A percentile compares a stretch with the other conserved stretches of the same genome.
Evolutionary conservation across 768 basidiomycete species (phyloP).

Genomic region (Mycena alexandri): DNA sequence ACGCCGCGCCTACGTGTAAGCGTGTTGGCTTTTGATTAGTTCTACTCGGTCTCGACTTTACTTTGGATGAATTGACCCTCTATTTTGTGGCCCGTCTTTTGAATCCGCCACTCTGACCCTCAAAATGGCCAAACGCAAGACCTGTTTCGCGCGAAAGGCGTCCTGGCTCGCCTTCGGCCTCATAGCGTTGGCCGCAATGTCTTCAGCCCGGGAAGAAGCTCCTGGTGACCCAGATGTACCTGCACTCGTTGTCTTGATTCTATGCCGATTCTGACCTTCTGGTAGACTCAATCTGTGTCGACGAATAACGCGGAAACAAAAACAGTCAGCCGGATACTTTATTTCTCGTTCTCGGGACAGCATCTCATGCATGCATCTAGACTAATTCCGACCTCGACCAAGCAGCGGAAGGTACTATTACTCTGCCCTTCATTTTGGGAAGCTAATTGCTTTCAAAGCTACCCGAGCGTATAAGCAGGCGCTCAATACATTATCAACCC

Average conservation of each 20-base stretch:
- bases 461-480: conserved; percentile 83
- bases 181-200: conserved; percentile 61
- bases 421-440: conserved; percentile 10
- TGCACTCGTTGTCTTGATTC: conserved; percentile 5
- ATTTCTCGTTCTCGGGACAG: conserved; percentile 2
- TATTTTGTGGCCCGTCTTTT: conserved; percentile 17
- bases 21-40: conserved; percentile 11
- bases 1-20: conserved; percentile 7
- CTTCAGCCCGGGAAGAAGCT: conserved; percentile 55
- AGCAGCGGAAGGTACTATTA: conserved; percentile 63
- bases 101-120: conserved; percentile 5
- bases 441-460: conserved; percentile 54
- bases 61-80: conserved; percentile 25
- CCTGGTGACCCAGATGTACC: conserved; percentile 48
- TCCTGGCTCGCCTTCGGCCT: conserved; percentile 74
- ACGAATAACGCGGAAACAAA: conserved; percentile 25
- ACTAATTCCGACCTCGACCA: conserved; percentile 56
- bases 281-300: conserved; percentile 22
- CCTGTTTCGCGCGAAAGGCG: conserved; percentile 55
- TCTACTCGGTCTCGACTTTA: conserved; percentile 12
- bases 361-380: conserved; percentile 34
- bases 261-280: neutral
- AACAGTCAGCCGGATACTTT: conserved; percentile 17
- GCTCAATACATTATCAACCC: conserved; percentile 70
- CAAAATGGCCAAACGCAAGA: conserved; percentile 30